These are phyloP conservation scores for Euryodendron excelsum DNA, from an alignment of 148 eudicot genomes.

Conservation along the genomic window DNA sequence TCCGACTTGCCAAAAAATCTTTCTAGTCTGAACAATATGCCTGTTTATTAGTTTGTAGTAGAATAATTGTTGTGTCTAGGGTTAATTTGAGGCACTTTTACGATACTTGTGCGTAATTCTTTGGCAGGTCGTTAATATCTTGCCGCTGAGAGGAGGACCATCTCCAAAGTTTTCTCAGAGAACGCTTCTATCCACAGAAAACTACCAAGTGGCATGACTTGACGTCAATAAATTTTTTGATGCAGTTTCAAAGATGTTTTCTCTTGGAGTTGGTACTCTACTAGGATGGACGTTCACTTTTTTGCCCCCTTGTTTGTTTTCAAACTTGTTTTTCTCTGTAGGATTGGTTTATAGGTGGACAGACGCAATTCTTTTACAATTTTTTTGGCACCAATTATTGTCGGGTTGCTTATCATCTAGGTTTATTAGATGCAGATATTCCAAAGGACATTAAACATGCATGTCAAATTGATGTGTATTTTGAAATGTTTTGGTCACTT, in stretches of 20 bases:
- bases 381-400: neutral
- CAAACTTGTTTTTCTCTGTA: neutral
- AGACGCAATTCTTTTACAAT: neutral
- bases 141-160: slow-evolving; percentile 74
- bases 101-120: neutral
- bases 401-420: neutral
- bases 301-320: too few species aligned
- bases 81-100: neutral
- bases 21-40: too few species aligned
- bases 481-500: too few species aligned
- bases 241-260: neutral
- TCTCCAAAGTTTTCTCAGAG: slow-evolving; percentile 76
- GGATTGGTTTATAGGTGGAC: neutral
- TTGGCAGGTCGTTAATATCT: slow-evolving; percentile 62
- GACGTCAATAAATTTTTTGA: neutral
- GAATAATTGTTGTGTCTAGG: neutral
- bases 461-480: too few species aligned
- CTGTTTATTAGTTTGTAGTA: neutral
- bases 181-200: slow-evolving; percentile 61
- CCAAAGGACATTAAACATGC: too few species aligned
- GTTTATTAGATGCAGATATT: too few species aligned
- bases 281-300: too few species aligned
- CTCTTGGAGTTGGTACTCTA: neutral
- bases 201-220: slow-evolving; percentile 74
- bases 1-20: too few species aligned